Conservation (phyloP, 2,329 filamentous ascomycete species). For the Pestalotiopsis sp. region DNA sequence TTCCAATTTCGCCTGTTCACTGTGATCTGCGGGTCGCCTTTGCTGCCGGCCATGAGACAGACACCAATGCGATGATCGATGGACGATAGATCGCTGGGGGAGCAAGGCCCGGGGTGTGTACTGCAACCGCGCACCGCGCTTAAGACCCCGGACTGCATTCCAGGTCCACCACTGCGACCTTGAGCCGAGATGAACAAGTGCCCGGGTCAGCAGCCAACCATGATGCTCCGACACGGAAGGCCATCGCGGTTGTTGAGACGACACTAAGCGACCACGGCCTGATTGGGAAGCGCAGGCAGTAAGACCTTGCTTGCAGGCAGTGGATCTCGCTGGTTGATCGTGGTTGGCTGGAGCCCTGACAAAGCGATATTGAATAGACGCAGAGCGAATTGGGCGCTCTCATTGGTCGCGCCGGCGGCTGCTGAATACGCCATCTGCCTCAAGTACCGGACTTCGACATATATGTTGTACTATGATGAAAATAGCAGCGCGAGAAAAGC, state of each 20-base stretch:
- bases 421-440: constrained; percentile 13
- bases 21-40: constrained; percentile 3
- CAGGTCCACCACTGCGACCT: constrained; percentile 15
- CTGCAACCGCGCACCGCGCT: constrained; percentile 31
- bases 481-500: constrained; percentile 18
- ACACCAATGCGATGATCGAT: neutral
- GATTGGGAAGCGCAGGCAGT: constrained; percentile 15
- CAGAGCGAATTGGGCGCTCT: neutral
- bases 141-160: constrained; percentile 22
- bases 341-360: constrained; percentile 2
- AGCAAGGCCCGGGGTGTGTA: neutral
- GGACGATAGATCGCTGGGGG: constrained; percentile 2
- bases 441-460: constrained; percentile 1
- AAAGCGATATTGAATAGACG: constrained; percentile 1
- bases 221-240: constrained; percentile 22
- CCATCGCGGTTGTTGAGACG: constrained; percentile 23
- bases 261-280: constrained; percentile 12
- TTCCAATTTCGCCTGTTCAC: constrained; percentile 22
- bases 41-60: constrained; percentile 7
- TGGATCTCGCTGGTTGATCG: neutral
- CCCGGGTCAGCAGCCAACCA: constrained; percentile 29
- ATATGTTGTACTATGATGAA: constrained; percentile 2
- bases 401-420: constrained; percentile 13
- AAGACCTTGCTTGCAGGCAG: neutral
- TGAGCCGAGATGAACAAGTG: constrained; percentile 15